Conservation (phyloP, 768 basidiomycete species). For the Hygrocybe coccinea region DNA sequence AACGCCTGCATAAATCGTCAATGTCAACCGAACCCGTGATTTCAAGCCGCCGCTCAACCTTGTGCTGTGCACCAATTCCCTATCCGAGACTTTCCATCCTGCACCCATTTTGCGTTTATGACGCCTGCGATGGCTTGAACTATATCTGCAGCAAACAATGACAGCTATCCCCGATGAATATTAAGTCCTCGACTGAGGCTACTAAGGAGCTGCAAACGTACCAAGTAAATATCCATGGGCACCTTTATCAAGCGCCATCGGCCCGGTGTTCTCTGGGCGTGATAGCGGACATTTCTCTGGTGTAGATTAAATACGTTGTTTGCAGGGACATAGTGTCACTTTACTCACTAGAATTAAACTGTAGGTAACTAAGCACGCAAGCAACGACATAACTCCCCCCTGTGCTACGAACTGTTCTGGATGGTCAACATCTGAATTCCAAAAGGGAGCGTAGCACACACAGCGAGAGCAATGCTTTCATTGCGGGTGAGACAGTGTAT, state of each 20-base stretch:
- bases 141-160: slow-evolving; percentile 6
- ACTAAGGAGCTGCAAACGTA: background rate
- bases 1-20: background rate
- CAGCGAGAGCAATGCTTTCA: slow-evolving; percentile 7
- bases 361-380: slow-evolving; percentile 2
- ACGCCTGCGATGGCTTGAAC: background rate
- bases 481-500: slow-evolving; percentile 9
- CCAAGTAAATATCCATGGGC: slow-evolving; percentile 4
- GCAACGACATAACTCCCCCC: slow-evolving; percentile 1
- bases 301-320: background rate
- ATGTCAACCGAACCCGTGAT: background rate
- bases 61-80: slow-evolving; percentile 7
- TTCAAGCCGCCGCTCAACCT: background rate
- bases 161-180: background rate
- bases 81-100: slow-evolving; percentile 7
- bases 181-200: background rate
- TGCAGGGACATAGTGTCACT: background rate
- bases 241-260: slow-evolving; percentile 2
- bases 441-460: background rate
- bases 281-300: slow-evolving; percentile 7
- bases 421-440: background rate
- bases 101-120: slow-evolving; percentile 6
- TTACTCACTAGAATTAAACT: slow-evolving; percentile 4
- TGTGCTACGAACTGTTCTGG: slow-evolving; percentile 1
- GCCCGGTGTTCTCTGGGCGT: background rate